phyloP scores from a whole-genome alignment of 768 basidiomycete genomes.

The Floccularia luteovirens region DNA sequence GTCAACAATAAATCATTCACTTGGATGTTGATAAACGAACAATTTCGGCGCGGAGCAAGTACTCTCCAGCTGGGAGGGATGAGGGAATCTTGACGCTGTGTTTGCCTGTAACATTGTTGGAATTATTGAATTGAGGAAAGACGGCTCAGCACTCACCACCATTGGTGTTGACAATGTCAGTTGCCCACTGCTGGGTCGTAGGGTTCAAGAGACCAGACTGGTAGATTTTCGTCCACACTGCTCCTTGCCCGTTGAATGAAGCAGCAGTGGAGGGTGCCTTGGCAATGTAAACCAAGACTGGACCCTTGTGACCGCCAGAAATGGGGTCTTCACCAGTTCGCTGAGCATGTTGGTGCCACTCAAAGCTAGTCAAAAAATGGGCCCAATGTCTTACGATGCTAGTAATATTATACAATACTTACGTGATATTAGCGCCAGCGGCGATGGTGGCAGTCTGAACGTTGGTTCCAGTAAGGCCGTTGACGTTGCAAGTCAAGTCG shows the following conservation, averaged over 20 bases:
- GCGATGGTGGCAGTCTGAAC: slow-evolving; percentile 32
- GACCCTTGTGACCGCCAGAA: slow-evolving; percentile 42
- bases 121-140: not conserved
- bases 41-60: slow-evolving; percentile 42
- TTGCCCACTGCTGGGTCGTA: slow-evolving; percentile 34
- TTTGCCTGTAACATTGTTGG: slow-evolving; percentile 20
- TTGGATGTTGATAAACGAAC: slow-evolving; percentile 18
- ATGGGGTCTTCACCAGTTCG: slow-evolving; percentile 47
- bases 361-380: slow-evolving; percentile 24
- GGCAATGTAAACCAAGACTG: slow-evolving; percentile 43
- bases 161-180: slow-evolving; percentile 41
- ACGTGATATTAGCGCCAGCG: slow-evolving; percentile 37
- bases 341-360: slow-evolving; percentile 49
- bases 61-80: slow-evolving; percentile 41
- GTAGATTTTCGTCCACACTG: slow-evolving; percentile 50
- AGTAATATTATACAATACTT: slow-evolving; percentile 4
- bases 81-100: slow-evolving; percentile 35
- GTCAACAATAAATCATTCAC: not conserved
- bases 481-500: slow-evolving; percentile 46
- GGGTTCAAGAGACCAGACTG: slow-evolving; percentile 35
- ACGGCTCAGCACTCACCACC: slow-evolving; percentile 16
- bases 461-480: slow-evolving; percentile 31
- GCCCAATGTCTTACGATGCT: not conserved
- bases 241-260: slow-evolving; percentile 36
- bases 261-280: slow-evolving; percentile 39